Conservation (phyloP, 441 rosid species). For the Adansonia madagascariensis region DNA sequence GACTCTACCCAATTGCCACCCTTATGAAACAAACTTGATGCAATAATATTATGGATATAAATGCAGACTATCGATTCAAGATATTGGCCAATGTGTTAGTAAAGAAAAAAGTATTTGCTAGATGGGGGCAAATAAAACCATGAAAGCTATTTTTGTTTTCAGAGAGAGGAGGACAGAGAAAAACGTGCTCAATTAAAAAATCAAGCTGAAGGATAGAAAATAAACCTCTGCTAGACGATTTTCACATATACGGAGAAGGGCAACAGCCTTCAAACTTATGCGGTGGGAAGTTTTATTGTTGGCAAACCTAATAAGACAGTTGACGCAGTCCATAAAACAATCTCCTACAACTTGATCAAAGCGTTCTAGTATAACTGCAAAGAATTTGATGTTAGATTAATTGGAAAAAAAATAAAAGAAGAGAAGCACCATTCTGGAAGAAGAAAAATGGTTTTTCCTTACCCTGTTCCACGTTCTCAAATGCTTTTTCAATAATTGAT, state of each 20-base stretch:
- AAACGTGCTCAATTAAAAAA: conserved; percentile 20
- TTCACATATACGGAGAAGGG: conserved; percentile 98
- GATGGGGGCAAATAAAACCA: conserved; percentile 1
- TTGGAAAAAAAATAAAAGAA: neutral
- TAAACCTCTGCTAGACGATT: conserved; percentile 98
- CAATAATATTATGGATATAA: conserved; percentile 1
- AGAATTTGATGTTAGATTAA: conserved; percentile 37
- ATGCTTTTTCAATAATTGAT: conserved; percentile 94
- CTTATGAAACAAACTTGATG: conserved; percentile 10
- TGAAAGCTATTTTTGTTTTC: neutral
- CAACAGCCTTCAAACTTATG: conserved; percentile 98
- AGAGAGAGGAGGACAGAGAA: neutral
- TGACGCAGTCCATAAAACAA: conserved; percentile 99
- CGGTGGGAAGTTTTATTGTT: conserved; percentile 91
- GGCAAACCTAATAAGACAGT: conserved; percentile 97
- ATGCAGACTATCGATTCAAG: conserved; percentile 9
- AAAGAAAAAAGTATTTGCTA: conserved; percentile 2
- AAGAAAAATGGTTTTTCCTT: conserved; percentile 29
- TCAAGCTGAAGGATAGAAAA: conserved; percentile 14
- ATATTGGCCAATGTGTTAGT: neutral
- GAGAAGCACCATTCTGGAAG: conserved; percentile 29
- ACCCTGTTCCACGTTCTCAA: conserved; percentile 99
- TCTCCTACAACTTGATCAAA: conserved; percentile 99
- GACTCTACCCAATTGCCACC: conserved; percentile 3
- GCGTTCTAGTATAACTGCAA: conserved; percentile 97